These are phyloP conservation scores for Stephania japonica DNA, from an alignment of 164 flowering plant genomes.

Conservation along the genomic window DNA sequence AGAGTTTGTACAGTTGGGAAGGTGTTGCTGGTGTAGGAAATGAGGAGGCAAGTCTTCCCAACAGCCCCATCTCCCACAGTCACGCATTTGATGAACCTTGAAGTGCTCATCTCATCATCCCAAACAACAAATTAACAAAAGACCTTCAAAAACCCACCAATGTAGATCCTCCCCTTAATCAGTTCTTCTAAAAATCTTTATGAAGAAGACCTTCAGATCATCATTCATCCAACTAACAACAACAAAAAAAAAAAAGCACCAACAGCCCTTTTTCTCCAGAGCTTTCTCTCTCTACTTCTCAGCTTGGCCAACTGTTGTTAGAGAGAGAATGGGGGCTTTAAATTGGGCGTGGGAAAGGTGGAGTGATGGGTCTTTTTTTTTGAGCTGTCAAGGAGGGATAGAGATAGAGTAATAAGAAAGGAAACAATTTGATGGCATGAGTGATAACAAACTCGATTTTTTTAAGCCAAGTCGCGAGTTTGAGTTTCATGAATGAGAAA, in stretches of 20 bases:
- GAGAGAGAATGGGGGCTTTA: conserved; percentile 4
- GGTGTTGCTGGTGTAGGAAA: conserved; percentile 72
- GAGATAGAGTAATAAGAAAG: conserved; percentile 15
- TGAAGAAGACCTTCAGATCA: neutral
- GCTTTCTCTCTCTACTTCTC: conserved; percentile 4
- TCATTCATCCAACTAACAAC: too few relatives aligned
- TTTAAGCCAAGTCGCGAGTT: too few relatives aligned
- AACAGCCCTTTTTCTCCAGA: neutral
- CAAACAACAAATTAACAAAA: conserved; percentile 2
- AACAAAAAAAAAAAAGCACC: neutral
- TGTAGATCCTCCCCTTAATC: neutral
- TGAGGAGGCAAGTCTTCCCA: conserved; percentile 69
- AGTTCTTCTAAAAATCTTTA: neutral
- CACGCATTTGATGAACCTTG: conserved; percentile 69
- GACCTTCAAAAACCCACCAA: neutral
- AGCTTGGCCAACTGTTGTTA: neutral
- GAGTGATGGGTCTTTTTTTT: conserved; percentile 16
- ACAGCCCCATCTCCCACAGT: conserved; percentile 80
- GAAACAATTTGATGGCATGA: neutral
- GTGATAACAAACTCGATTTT: too few relatives aligned
- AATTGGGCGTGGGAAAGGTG: conserved; percentile 6
- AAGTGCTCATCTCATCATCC: conserved; percentile 29
- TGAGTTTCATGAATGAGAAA: too few relatives aligned
- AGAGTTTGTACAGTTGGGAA: conserved; percentile 50
- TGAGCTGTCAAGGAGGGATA: conserved; percentile 37